phyloP scores from a whole-genome alignment of 2,329 filamentous ascomycete species.

The Teratosphaeria destructans region DNA sequence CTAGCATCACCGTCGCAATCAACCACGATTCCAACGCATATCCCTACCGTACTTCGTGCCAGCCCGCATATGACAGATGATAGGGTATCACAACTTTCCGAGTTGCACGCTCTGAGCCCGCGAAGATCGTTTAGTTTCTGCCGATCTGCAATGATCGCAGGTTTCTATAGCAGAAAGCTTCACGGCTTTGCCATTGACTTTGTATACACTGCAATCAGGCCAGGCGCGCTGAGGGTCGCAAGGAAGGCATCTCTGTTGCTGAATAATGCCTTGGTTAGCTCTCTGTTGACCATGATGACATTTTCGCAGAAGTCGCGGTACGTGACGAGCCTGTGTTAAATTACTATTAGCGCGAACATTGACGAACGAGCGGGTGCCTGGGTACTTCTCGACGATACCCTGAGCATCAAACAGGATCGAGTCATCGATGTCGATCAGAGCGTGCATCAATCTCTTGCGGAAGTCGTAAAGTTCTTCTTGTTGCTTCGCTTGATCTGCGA shows the following conservation, averaged over 20 bases:
- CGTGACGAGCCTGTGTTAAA: neutral
- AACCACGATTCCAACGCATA: neutral
- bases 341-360: neutral
- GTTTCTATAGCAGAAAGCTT: neutral
- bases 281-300: neutral
- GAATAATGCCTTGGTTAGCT: neutral
- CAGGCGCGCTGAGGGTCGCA: neutral
- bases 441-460: neutral
- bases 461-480: neutral
- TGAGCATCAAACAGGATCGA: neutral
- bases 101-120: neutral
- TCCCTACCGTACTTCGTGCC: neutral
- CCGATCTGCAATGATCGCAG: too few species aligned
- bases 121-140: neutral
- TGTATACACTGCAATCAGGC: neutral
- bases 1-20: neutral
- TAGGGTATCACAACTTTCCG: too few species aligned
- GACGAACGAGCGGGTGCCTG: neutral
- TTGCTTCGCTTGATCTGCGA: neutral
- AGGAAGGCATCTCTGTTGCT: neutral
- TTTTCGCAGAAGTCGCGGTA: neutral
- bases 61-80: neutral
- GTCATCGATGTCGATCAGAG: neutral
- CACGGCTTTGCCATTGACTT: neutral
- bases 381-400: neutral